Evolutionary conservation across 2,329 filamentous ascomycete genomes (phyloP), one percentile per base, ranked within the genome.

Genomic region (Didymella arachidicola): DNA sequence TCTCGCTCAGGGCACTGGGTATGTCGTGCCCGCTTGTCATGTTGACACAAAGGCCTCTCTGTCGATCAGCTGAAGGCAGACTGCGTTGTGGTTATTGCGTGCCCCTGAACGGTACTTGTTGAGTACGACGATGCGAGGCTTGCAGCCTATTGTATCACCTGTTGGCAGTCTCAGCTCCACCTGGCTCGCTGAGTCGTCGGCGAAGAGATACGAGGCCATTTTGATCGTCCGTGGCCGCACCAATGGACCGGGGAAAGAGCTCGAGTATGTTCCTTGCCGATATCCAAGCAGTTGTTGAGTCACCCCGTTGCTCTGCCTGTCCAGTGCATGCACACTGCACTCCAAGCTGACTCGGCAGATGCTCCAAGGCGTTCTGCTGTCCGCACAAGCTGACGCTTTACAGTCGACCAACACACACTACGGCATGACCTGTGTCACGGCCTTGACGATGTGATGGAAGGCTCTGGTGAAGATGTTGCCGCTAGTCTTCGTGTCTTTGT

Each of bases 401-500:
- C 6, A 36, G 16, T 36, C 32, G 32, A 8, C 4, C n/a, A n/a
- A 10, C 12, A 14, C 12, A 18, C 14, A 27, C 50, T 46, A 53
- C 11, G 42, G 51, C 34, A 53, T 8, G 12, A 22, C 27, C 18
- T 49, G 16, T 29, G 29, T 16, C 6, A 54, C 22, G 2, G 26
- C n/a, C 10, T 45, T 44, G 30, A 32, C 25, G 7, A 56, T 25
- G 29, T 36, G 27, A 8, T 55, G 52, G 0, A 51, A 36, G 5
- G n/a, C 56, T 26, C 58, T 64, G 6, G 39, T 50, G 19, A 32
- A 38, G 25, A 62, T 42, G 6, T 67, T 36, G 10, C 53, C 49
- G 7, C 49, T 43, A 3, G 29, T 22, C 46, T 62, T 66, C 45
- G 54, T 47, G 19, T 61, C 47, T 36, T 46, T 46, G 6, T 6